Base-by-base conservation (phyloP, 2,329 filamentous ascomycete genomes). In the Trichophyton verrucosum region DNA sequence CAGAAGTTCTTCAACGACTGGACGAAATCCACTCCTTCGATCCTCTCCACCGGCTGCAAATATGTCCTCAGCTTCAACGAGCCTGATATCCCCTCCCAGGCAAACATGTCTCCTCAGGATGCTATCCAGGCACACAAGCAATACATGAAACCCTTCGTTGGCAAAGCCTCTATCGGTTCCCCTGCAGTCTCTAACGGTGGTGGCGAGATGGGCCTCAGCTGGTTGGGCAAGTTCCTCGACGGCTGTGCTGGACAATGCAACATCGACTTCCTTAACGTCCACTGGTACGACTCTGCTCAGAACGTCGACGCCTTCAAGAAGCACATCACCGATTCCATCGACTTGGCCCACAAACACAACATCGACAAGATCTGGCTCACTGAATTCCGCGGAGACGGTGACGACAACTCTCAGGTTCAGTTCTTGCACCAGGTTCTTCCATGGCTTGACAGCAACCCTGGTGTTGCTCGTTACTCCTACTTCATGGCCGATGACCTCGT, bases 1-100 rank as follows among this genome's bases (percentile, higher is more conserved):
- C 49, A 64, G 13, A 72, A 72, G 59, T 68, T 71, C 64, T 71
- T 75, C 63, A 64, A 61, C 36, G 65, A 62, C 57, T 78, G 75
- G 75, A 55, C 67, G 24, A 59, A 67, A 8, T 69, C 70, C 57
- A 69, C 75, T 60, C 65, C 71, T 38, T 68, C 67, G 6, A 68
- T 69, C 22, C 69, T 77, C 8, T 65, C 68, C 33, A 69, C 68
- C 46, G 74, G 72, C 57, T 70, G 68, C 63, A 67, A 64, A 27
- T 72, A 75, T 62, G 68, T 77, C 38, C 65, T 78, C 53, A 73
- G 71, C 40, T 78, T 79, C 71, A 79, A 79, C 68, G 77, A 79
- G 65, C 77, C 77, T 27, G 77, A 79, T 64, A 67, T 70, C 8
- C 8, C 62, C 59, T 63, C 64, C 1, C 76, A 78, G 66, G 68